Evolutionary conservation across 345 rosid species (phyloP), one percentile per base, ranked within the genome.

Genomic region (Luvunga scandens): DNA sequence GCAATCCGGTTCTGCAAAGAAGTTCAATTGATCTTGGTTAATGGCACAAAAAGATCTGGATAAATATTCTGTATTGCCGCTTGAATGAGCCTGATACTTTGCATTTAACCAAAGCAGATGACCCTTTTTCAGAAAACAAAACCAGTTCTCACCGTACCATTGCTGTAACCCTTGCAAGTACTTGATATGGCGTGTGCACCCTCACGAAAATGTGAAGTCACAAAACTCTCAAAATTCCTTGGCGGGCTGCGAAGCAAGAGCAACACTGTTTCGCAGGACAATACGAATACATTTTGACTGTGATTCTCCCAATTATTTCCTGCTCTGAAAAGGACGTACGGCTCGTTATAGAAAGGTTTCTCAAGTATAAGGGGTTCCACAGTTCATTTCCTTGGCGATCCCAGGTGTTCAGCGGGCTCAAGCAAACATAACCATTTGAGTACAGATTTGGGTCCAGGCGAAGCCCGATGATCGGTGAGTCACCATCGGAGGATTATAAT

Each of bases 201-300:
- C 38, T 34, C 38, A 16, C 5, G 12, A 7, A 0, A 91, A 78
- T 91, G 91, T 27, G 55, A 21, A 0, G 36, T 50, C 14, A 85
- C 89, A 6, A 86, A 39, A 9, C 45, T 56, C 56, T 87, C 88
- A 56, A 89, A 88, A 39, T 87, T 83, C 73, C 28, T 80, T 5
- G 92, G 92, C 0, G 86, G 88, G 14, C 5, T 71, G 1, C 67
- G 82, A 31, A 85, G 33, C 65, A 72, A 28, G 45, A 28, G 71
- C 57, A 74, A 1, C 86, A 84, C 83, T 14, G 85, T 80, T 78
- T 77, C 74, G 80, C 94, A 86, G 14, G 82, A 83, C 33, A 79
- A 28, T 5, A 33, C 16, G 1, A 34, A 34, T 34, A 34, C 38
- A 34, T 34, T 34, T 34, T 34, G 38, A 6, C 39, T 87, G 19